Evolutionary conservation across 2,329 filamentous ascomycete genomes (phyloP), one percentile per base, ranked within the genome.

Genomic region (Daldinia sp.): DNA sequence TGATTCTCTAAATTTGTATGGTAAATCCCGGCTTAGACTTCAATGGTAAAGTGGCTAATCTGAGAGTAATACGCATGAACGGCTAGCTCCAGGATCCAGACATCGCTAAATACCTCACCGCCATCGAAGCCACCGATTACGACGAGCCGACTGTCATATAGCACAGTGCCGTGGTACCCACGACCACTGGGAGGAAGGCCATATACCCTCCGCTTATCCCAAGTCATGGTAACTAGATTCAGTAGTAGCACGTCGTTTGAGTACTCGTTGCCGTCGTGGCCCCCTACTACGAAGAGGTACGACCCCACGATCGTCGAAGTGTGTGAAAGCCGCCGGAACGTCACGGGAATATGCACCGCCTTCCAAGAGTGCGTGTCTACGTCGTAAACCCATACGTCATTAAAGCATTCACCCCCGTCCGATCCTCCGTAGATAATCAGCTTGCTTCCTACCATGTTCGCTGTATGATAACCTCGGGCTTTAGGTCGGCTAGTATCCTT

Each of bases 351-450:
- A 59, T 79, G 74, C 57, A 90, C 87, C 5, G 79, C 72, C 63
- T 83, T 85, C 86, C 89, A 91, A 21, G 79, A 68, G 60, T 84
- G 81, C 35, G 80, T 82, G 51, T 90, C 87, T 4, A 90, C 84
- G 72, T 91, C 87, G 77, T 90, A 90, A 27, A 91, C 85, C 88
- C 88, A 91, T 37, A 91, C 88, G 71, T 91, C 88, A 73, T 88
- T 84, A 77, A 91, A 91, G 76, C 88, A 91, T 76, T 90, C 87
- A 52, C 86, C 87, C 67, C 88, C 88, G 73, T 91, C 88, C 2
- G 86, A 89, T 30, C 88, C 88, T 35, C 88, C 88, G 73, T 85
- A 90, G 70, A 91, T 87, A 74, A 91, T 90, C 64, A 91, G 83
- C 77, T 91, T 91, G 76, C 83, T 84, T 66, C 87, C 88, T 41